These are phyloP conservation scores for Pseudocercospora crystallina DNA, from an alignment of 2,329 filamentous ascomycete genomes.

Conservation along the genomic window DNA sequence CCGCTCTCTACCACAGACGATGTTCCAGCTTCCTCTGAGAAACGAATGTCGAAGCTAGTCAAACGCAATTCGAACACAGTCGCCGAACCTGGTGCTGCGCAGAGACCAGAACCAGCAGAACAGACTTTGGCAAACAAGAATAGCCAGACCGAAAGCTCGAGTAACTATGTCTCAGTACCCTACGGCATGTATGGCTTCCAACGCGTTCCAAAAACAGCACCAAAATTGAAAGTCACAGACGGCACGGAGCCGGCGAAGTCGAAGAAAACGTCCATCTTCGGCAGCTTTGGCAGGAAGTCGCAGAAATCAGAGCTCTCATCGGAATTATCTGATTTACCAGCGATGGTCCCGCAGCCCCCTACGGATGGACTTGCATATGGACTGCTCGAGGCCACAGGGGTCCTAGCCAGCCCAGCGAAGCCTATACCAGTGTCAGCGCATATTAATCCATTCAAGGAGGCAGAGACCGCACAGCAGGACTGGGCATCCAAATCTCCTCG, in stretches of 20 bases:
- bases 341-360: too few species aligned
- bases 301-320: neutral
- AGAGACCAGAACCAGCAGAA: neutral
- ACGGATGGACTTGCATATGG: neutral
- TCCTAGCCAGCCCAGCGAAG: neutral
- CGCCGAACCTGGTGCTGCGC: neutral
- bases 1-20: too few species aligned
- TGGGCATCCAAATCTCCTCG: neutral
- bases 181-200: slow-evolving; percentile 12
- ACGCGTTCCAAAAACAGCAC: neutral
- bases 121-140: neutral
- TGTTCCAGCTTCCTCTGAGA: too few species aligned
- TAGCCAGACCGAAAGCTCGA: neutral
- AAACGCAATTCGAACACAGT: neutral
- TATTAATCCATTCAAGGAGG: neutral
- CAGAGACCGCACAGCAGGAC: neutral
- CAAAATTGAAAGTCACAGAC: slow-evolving; percentile 2
- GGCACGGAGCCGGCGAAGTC: neutral
- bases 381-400: neutral
- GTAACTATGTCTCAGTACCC: slow-evolving; percentile 4
- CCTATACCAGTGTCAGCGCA: neutral
- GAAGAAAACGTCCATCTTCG: slow-evolving; percentile 4
- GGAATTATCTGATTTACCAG: neutral
- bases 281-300: slow-evolving; percentile 1
- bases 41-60: neutral